Evolutionary conservation across 2,329 filamentous ascomycete species (phyloP), one percentile per base, ranked within the genome.

Genomic region (Colletotrichum somersetense): DNA sequence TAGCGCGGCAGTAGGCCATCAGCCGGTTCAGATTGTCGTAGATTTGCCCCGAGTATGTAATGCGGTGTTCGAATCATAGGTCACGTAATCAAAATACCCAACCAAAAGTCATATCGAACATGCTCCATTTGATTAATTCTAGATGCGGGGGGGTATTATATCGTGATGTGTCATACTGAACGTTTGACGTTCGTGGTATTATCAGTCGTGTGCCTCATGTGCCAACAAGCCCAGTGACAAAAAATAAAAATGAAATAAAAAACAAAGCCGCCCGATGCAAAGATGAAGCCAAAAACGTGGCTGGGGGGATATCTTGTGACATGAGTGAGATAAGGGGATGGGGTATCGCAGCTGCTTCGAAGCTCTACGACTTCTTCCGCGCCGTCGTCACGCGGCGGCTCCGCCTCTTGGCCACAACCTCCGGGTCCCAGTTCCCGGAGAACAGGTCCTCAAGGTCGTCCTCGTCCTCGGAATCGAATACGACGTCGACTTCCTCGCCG

Each of bases 371-470:
- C 56, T 71, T 73, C 67, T 59, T 73, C 62, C 65, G 66, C 55
- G 57, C 55, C 7, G 77, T 75, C 30, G 66, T 30, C 42, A 80
- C 77, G 76, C 82, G 83, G 44, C 80, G 80, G 30, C 78, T 81
- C 64, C 87, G 83, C 64, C 87, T 82, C 76, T 80, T 83, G 1
- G 85, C 85, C 16, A 86, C 88, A 1, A 80, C 81, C 33, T 85
- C 84, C 2, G 88, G 81, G 76, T 91, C 86, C 90, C 90, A 92
- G 5, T 83, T 83, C 1, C 90, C 90, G 0, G 85, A 81, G 79
- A 92, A 92, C 44, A 92, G 81, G 55, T 91, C 90, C 67, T 92
- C 90, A 64, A 90, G 91, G 77, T 92, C 90, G 50, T 91, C 89
- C 71, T 91, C 89, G 73, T 92, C 88, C 11, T 88, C 87, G 30